Base-by-base conservation (phyloP, 768 basidiomycete species). In the Russula lepida region DNA sequence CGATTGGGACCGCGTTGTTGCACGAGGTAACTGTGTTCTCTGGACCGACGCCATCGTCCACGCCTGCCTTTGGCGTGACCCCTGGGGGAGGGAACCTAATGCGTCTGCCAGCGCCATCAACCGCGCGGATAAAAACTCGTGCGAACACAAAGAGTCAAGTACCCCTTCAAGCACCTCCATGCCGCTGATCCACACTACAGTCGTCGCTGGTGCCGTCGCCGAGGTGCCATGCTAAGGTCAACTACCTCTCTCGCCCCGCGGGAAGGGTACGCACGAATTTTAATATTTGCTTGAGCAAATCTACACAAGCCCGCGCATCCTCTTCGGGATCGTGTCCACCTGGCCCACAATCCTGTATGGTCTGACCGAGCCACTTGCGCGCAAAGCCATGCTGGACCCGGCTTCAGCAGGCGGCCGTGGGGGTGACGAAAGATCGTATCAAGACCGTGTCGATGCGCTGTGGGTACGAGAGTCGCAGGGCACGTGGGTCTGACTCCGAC, bases 321-420 rank as follows among this genome's bases (percentile, higher is more conserved):
- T 98, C 95, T 67, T 94, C 91, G 2, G 94, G 92, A 64, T 97
- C 89, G 71, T 98, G 95, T 3, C 92, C 92, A 2, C 87, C 88
- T 53, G 88, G 87, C 0, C 91, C 92, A 0, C 82, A 75, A 0
- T 80, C 83, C 72, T 98, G 95, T 46, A 99, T 98, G 67, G 94
- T 90, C 54, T 88, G 81, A 12, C 82, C 82, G 58, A 92, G 86
- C 92, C 93, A 98, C 70, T 92, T 92, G 69, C 90, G 89, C 48
- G 92, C 91, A 48, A n/a, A 99, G 82, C 93, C 93, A 98, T n/a
- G 94, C 94, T 7, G 98, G 80, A 1, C 91, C 92, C 0, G 95
- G 92, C 74, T 98, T 98, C 64, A 92, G 83, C 0, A 95, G 94
- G 43, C 92, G 83, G 1, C 95, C 94, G 21, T 92, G 86, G 0